Evolutionary conservation across 2,329 filamentous ascomycete species (phyloP).

Genomic region (Ophiostoma tasmaniense): DNA sequence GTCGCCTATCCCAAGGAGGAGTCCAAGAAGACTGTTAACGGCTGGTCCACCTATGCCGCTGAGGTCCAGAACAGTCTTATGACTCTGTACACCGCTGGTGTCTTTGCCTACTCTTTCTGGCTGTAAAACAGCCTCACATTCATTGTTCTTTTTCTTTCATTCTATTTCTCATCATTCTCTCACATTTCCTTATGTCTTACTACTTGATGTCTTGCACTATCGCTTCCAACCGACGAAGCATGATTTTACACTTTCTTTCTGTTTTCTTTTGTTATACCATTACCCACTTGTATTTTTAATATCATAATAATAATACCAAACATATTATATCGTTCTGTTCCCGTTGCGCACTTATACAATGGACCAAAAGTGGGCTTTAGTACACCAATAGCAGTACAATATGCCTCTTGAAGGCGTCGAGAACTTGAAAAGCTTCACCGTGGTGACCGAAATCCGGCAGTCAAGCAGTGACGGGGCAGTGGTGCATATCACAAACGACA

Average conservation of each 20-base stretch:
- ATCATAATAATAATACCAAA: not conserved
- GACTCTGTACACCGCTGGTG: conserved; percentile 39
- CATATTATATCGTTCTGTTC: not conserved
- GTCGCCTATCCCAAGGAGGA: conserved; percentile 39
- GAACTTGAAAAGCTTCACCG: no score
- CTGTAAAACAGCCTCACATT: not conserved
- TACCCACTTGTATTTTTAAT: not conserved
- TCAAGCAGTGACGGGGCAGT: no score
- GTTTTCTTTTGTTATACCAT: not conserved
- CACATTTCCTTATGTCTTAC: not conserved
- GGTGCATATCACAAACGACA: no score
- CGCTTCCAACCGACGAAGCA: not conserved
- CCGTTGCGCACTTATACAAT: no score
- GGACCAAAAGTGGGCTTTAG: no score
- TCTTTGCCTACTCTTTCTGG: not conserved
- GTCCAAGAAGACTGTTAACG: conserved; percentile 32
- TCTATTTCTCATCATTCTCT: not conserved
- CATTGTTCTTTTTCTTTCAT: not conserved
- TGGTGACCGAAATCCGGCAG: no score
- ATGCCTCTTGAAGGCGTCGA: no score
- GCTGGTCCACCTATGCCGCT: conserved; percentile 41
- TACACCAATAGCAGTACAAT: no score
- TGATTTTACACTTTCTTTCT: no score
- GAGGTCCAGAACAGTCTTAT: conserved; percentile 46
- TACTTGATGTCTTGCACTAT: not conserved